A percentile compares a stretch with the other conserved stretches of the same genome.
Evolutionary conservation across 2,329 filamentous ascomycete species (phyloP).

Genomic region (Aspergillus caelatus): DNA sequence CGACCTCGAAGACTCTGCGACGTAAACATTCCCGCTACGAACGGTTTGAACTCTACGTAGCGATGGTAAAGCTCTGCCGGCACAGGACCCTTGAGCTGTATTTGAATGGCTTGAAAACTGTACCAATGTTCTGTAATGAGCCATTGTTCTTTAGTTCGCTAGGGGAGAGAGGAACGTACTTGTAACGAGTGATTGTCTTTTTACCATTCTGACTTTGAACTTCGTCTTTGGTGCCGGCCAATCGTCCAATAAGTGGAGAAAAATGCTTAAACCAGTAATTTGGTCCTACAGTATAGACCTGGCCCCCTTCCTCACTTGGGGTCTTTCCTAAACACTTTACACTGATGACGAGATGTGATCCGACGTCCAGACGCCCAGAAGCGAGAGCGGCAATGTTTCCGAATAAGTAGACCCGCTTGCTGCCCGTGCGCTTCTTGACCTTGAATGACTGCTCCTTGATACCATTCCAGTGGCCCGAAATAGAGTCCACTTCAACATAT

Average conservation of each 20-base stretch:
- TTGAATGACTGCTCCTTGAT: constrained; percentile 67
- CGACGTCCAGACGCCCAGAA: constrained; percentile 65
- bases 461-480: constrained; percentile 70
- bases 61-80: constrained; percentile 82
- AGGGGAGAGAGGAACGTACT: constrained; percentile 57
- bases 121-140: constrained; percentile 4
- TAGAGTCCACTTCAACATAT: constrained; percentile 64
- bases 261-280: constrained; percentile 79
- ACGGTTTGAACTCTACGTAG: constrained; percentile 89
- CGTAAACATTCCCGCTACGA: constrained; percentile 87
- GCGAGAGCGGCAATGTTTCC: constrained; percentile 69
- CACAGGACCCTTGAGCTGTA: constrained; percentile 83
- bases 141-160: neutral
- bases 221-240: constrained; percentile 72
- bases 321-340: constrained; percentile 78
- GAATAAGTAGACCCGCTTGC: constrained; percentile 81
- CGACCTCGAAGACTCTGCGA: constrained; percentile 75
- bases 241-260: constrained; percentile 82
- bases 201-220: constrained; percentile 59
- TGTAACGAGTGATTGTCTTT: constrained; percentile 69
- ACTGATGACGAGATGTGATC: constrained; percentile 71
- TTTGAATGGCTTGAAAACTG: constrained; percentile 90
- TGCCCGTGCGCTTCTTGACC: constrained; percentile 77
- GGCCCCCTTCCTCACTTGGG: constrained; percentile 62
- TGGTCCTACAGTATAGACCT: constrained; percentile 80